These are phyloP conservation scores for Epichloe gansuensis DNA, from an alignment of 2,329 filamentous ascomycete genomes.

Conservation along the genomic window DNA sequence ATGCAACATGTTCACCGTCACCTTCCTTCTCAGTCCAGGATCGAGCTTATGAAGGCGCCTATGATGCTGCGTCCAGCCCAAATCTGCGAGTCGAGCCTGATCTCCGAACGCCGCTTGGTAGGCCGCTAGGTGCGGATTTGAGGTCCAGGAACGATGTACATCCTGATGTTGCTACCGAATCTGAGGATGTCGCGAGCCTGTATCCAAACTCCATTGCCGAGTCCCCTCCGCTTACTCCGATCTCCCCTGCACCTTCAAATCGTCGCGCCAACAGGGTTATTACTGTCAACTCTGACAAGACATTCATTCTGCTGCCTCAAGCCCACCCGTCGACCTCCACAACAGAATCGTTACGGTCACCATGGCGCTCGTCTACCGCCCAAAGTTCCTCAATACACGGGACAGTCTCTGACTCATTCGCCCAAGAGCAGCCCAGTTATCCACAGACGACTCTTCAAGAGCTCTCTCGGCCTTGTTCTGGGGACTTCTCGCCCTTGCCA, in stretches of 20 bases:
- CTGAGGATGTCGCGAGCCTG: background rate
- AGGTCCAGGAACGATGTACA: background rate
- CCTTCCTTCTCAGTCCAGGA: background rate
- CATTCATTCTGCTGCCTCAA: constrained; percentile 38
- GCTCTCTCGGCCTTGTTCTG: constrained; percentile 10
- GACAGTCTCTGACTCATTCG: constrained; percentile 13
- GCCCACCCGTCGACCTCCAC: constrained; percentile 16
- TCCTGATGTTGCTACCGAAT: background rate
- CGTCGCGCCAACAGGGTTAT: constrained; percentile 26
- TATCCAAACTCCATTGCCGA: background rate
- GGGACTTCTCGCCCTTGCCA: constrained; percentile 8
- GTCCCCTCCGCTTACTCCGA: background rate
- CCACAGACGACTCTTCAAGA: constrained; percentile 36
- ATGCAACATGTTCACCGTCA: constrained; percentile 8
- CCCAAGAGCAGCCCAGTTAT: constrained; percentile 35
- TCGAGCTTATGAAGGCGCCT: background rate
- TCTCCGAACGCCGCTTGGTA: background rate
- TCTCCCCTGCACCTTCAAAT: constrained; percentile 16
- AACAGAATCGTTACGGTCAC: constrained; percentile 24
- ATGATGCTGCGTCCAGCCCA: background rate
- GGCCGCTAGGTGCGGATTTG: background rate
- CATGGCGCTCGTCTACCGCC: constrained; percentile 31
- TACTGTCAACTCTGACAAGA: constrained; percentile 43
- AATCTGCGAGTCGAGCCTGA: background rate
- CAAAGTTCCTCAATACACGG: constrained; percentile 32